These are phyloP conservation scores for Leptographium wingfieldii DNA, from an alignment of 2,329 filamentous ascomycete genomes.

Conservation along the genomic window DNA sequence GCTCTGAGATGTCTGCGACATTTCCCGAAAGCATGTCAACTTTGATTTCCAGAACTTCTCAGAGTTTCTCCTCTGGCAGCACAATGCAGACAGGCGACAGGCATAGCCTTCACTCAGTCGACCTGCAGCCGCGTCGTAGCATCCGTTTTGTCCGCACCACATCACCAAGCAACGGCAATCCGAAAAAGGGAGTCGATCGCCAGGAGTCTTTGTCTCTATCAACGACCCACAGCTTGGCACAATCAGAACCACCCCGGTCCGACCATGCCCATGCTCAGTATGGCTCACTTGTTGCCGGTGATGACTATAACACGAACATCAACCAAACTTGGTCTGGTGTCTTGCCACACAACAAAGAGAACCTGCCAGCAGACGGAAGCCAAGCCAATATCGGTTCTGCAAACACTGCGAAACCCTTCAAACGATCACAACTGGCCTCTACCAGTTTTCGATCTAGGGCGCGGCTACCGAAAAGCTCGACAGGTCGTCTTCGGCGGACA, in stretches of 20 bases:
- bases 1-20: constrained; percentile 18
- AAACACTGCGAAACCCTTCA: not conserved
- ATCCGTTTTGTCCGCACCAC: constrained; percentile 34
- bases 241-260: not conserved
- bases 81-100: not conserved
- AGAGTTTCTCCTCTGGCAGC: not conserved
- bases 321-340: constrained; percentile 8
- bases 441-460: not conserved
- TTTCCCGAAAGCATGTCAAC: constrained; percentile 1
- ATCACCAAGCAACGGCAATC: not conserved
- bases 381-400: not conserved
- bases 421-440: not conserved
- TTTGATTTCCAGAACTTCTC: not conserved
- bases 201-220: not conserved
- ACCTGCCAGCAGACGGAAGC: not conserved
- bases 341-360: constrained; percentile 8
- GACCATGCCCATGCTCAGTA: not conserved
- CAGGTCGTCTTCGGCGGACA: not conserved
- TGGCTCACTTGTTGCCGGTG: not conserved
- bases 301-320: not conserved
- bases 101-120: not conserved
- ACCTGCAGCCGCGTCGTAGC: constrained; percentile 35
- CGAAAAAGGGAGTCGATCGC: not conserved
- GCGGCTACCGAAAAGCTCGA: not conserved
- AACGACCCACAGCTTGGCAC: not conserved